Conservation (phyloP, 164 flowering plant species). For the Euptelea pleiosperma region DNA sequence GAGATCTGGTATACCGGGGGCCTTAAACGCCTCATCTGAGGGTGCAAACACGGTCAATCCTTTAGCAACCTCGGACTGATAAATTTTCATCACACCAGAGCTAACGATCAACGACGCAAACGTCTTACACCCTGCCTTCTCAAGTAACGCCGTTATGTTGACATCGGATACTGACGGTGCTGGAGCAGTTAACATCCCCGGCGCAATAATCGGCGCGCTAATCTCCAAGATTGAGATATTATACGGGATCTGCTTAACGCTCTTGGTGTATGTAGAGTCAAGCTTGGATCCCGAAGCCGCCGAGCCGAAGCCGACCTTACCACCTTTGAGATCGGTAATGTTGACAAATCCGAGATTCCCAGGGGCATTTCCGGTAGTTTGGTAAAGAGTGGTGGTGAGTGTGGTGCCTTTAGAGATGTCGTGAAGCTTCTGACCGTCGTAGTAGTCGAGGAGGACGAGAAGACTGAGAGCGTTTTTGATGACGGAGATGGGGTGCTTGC, state of each 20-base stretch:
- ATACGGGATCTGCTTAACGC: slow-evolving; percentile 66
- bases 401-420: slow-evolving; percentile 69
- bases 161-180: slow-evolving; percentile 48
- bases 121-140: slow-evolving; percentile 83
- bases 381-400: slow-evolving; percentile 83
- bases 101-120: slow-evolving; percentile 48
- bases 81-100: slow-evolving; percentile 67
- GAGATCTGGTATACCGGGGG: slow-evolving; percentile 57
- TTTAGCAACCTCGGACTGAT: slow-evolving; percentile 43
- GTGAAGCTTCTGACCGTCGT: slow-evolving; percentile 71
- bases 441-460: slow-evolving; percentile 74
- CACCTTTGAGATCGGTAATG: slow-evolving; percentile 83
- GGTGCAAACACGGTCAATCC: slow-evolving; percentile 92
- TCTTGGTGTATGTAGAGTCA: slow-evolving; percentile 57
- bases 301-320: slow-evolving; percentile 84
- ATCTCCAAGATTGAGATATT: slow-evolving; percentile 73
- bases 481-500: slow-evolving; percentile 60
- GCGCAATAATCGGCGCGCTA: slow-evolving; percentile 61
- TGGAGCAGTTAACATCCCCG: slow-evolving; percentile 61
- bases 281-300: slow-evolving; percentile 71
- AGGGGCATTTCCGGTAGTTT: slow-evolving; percentile 76
- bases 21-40: slow-evolving; percentile 75
- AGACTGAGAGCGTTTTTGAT: slow-evolving; percentile 60
- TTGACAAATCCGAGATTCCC: slow-evolving; percentile 78
- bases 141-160: slow-evolving; percentile 64